Percentiles rank a stretch among this genome's conserved stretches.
phyloP scores from a whole-genome alignment of 1,284 basidiomycete species.

The Puccinia hordei region DNA sequence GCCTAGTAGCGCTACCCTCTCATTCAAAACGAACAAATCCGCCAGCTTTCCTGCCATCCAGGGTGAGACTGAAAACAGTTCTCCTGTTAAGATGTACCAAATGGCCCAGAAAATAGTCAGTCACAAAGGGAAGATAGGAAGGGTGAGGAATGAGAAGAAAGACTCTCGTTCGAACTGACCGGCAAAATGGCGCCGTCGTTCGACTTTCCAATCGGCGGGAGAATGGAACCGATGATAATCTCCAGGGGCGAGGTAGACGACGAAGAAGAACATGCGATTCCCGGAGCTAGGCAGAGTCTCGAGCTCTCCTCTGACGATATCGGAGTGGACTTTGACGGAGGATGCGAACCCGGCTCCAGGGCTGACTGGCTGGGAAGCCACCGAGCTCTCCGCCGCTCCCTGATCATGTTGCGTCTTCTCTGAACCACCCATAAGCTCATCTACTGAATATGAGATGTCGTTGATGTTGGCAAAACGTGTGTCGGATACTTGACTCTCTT shows the following conservation, averaged over 20 bases:
- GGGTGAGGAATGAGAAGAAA: background rate
- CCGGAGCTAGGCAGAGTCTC: conserved; percentile 62
- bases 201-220: conserved; percentile 94
- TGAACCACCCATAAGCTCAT: conserved; percentile 66
- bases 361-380: background rate
- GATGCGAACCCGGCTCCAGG: background rate
- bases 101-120: background rate
- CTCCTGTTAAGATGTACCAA: conserved; percentile 64
- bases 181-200: conserved; percentile 89
- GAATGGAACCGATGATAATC: conserved; percentile 99
- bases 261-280: conserved; percentile 85
- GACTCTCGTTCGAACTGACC: conserved; percentile 63
- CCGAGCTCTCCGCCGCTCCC: conserved; percentile 22
- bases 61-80: conserved; percentile 94
- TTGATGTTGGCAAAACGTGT: conserved; percentile 88
- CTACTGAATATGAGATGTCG: conserved; percentile 90
- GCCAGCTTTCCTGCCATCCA: conserved; percentile 89
- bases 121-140: background rate
- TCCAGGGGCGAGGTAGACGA: conserved; percentile 96
- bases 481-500: conserved; percentile 52
- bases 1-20: conserved; percentile 93
- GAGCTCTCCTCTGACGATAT: conserved; percentile 44
- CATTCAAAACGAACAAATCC: conserved; percentile 94
- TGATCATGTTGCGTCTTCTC: conserved; percentile 50
- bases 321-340: conserved; percentile 31